Evolutionary conservation across 73 alveolate species (phyloP).

Genomic region (Paramecium pentaurelia): DNA sequence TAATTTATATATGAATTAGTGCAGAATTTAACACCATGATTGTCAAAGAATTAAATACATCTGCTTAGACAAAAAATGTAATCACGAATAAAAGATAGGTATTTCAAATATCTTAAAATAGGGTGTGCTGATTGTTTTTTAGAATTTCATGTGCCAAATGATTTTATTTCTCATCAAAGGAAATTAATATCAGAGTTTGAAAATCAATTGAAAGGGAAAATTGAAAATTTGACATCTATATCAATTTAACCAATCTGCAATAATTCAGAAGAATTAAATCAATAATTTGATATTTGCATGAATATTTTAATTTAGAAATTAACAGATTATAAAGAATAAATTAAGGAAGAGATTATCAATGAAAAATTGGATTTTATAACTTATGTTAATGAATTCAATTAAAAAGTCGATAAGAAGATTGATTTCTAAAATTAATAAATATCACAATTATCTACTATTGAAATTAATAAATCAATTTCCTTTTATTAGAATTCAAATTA

Average conservation of each 20-base stretch:
- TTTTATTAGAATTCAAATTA: background rate
- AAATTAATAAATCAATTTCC: background rate
- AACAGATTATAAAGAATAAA: background rate
- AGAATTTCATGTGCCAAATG: constrained; percentile 10
- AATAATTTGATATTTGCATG: background rate
- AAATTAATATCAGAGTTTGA: background rate
- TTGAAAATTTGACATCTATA: background rate
- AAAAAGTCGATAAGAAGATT: background rate
- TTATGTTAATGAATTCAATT: background rate
- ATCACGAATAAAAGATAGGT: background rate
- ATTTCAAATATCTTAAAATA: background rate
- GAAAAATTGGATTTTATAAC: background rate
- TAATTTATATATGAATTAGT: background rate
- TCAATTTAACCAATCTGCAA: background rate
- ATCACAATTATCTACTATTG: background rate
- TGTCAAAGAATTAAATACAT: background rate
- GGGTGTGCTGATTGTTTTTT: constrained; percentile 50
- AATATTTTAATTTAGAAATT: background rate
- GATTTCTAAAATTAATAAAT: background rate
- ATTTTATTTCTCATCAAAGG: background rate
- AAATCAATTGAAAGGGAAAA: background rate
- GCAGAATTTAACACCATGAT: background rate
- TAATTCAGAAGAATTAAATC: background rate
- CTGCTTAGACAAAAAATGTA: background rate
- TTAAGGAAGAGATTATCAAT: background rate